Evolutionary conservation across 2,329 filamentous ascomycete genomes (phyloP).

Genomic region (Endoconidiophora polonica): DNA sequence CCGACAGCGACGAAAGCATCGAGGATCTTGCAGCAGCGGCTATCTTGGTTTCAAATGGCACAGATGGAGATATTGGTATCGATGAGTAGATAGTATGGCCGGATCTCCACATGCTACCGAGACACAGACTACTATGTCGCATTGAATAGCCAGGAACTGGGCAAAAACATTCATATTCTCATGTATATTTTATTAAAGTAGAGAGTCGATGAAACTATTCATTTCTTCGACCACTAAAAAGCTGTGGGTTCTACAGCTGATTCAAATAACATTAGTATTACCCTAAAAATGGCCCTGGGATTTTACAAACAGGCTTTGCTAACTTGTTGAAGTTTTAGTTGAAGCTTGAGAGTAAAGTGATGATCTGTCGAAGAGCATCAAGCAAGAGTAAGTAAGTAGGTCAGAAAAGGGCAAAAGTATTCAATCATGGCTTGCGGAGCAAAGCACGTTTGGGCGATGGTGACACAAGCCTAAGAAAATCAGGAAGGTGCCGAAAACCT

Average conservation of each 20-base stretch:
- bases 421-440: not conserved
- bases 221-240: no score
- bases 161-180: not conserved
- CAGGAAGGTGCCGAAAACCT: not conserved
- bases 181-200: not conserved
- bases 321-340: no score
- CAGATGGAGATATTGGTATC: not conserved
- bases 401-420: not conserved
- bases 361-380: no score
- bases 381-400: no score
- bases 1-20: conserved; percentile 7
- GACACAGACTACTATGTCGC: not conserved
- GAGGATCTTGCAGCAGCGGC: conserved; percentile 7
- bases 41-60: conserved; percentile 7
- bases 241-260: no score
- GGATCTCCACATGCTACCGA: no score
- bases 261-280: no score
- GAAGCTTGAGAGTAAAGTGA: no score
- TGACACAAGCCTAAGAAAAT: not conserved
- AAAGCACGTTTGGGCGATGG: not conserved
- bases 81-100: no score
- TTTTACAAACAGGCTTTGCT: no score
- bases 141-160: not conserved
- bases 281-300: no score
- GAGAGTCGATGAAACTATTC: not conserved